Conservation (phyloP, 768 basidiomycete species). For the Suillus weaverae region DNA sequence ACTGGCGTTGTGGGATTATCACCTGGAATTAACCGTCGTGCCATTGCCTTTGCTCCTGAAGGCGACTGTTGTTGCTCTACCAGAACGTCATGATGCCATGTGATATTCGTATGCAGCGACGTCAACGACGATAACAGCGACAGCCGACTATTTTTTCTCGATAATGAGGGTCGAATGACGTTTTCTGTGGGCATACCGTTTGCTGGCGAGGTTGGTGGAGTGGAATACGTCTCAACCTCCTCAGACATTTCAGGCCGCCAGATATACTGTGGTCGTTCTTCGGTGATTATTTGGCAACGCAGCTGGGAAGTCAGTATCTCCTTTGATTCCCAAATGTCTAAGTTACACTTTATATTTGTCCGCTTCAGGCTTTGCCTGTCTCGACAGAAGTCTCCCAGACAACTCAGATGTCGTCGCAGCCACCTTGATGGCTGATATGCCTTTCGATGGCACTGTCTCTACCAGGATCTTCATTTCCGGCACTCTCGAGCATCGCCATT, state of each 20-base stretch:
- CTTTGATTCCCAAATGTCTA: constrained; percentile 2
- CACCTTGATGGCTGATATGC: neutral
- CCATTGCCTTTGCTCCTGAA: constrained; percentile 15
- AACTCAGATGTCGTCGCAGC: constrained; percentile 16
- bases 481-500: constrained; percentile 24
- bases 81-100: constrained; percentile 37
- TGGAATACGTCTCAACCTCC: constrained; percentile 43
- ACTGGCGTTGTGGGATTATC: constrained; percentile 17
- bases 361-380: constrained; percentile 9
- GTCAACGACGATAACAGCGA: constrained; percentile 20
- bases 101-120: constrained; percentile 34
- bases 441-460: neutral
- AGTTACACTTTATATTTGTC: constrained; percentile 1
- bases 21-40: constrained; percentile 10
- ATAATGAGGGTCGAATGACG: constrained; percentile 38
- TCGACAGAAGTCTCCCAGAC: constrained; percentile 23
- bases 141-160: constrained; percentile 35
- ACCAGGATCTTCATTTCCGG: constrained; percentile 16
- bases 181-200: constrained; percentile 15
- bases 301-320: constrained; percentile 13
- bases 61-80: constrained; percentile 35
- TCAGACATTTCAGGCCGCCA: constrained; percentile 28
- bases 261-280: constrained; percentile 7
- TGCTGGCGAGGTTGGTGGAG: constrained; percentile 44
- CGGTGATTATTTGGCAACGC: constrained; percentile 10